Percentiles rank a stretch among this genome's conserved stretches.
Evolutionary conservation across 371 early-diverging fungal genomes (phyloP).

Genomic region (Mucor saturninus): DNA sequence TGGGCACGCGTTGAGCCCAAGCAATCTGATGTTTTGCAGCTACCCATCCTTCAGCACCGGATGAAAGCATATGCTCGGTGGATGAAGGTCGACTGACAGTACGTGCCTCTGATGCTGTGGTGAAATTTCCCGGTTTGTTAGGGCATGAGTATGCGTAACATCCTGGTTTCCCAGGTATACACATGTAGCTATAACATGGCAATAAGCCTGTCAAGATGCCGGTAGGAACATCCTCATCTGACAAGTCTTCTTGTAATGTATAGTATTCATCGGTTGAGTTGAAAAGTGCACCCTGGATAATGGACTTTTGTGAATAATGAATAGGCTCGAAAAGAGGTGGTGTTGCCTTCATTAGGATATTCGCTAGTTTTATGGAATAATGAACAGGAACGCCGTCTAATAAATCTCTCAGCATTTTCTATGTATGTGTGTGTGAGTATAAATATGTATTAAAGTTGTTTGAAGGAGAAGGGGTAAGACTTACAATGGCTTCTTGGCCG

Average conservation of each 20-base stretch:
- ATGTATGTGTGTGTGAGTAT: not conserved
- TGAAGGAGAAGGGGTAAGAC: not conserved
- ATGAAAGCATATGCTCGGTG: not conserved
- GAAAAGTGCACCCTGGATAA: conserved; percentile 38
- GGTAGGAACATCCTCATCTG: conserved; percentile 32
- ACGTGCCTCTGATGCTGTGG: not conserved
- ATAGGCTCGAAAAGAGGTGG: conserved; percentile 50
- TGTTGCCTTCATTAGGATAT: conserved; percentile 40
- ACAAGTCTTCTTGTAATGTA: conserved; percentile 41
- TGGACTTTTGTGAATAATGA: conserved; percentile 50
- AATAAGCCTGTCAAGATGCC: conserved; percentile 42
- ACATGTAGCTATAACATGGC: conserved; percentile 41
- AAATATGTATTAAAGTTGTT: too few species aligned
- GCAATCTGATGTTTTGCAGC: conserved; percentile 20
- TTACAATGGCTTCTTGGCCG: conserved; percentile 54
- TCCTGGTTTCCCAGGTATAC: conserved; percentile 40
- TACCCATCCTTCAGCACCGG: not conserved
- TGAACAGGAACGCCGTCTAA: conserved; percentile 36
- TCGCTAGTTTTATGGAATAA: conserved; percentile 40
- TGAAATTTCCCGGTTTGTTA: conserved; percentile 29
- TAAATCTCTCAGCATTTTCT: conserved; percentile 20
- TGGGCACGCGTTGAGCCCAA: conserved; percentile 76
- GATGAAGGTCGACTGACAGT: not conserved
- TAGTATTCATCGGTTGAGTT: conserved; percentile 51
- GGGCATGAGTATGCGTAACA: conserved; percentile 53